These are phyloP conservation scores for Zymoseptoria brevis DNA, from an alignment of 2,329 filamentous ascomycete genomes.

Conservation along the genomic window DNA sequence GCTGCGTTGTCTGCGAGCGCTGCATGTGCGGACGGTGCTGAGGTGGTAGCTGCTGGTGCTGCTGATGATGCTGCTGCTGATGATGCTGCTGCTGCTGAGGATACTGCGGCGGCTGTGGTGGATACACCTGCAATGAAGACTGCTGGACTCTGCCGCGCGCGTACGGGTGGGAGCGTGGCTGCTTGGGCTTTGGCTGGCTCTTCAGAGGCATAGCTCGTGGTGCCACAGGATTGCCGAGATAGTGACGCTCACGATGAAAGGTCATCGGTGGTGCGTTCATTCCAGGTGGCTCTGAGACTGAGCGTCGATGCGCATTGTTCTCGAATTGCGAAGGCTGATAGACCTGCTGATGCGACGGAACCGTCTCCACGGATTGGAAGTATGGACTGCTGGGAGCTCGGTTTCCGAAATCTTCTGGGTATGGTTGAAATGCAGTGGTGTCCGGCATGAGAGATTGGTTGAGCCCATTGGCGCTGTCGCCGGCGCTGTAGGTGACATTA, in stretches of 20 bases:
- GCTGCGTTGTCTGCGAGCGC: conserved; percentile 9
- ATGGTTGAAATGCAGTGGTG: conserved; percentile 8
- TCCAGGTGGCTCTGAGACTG: conserved; percentile 21
- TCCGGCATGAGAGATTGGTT: conserved; percentile 10
- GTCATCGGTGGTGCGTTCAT: conserved; percentile 9
- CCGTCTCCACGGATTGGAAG: conserved; percentile 18
- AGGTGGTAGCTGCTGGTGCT: background rate
- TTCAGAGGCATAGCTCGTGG: conserved; percentile 7
- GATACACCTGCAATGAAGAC: background rate
- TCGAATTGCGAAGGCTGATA: background rate
- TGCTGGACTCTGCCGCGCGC: conserved; percentile 4
- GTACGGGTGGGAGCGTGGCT: conserved; percentile 10
- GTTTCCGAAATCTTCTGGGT: conserved; percentile 8
- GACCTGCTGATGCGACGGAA: conserved; percentile 8
- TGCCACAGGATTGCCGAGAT: conserved; percentile 10
- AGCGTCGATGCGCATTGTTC: conserved; percentile 16
- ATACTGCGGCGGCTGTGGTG: background rate
- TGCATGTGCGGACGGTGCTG: conserved; percentile 6
- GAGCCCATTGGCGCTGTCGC: conserved; percentile 6
- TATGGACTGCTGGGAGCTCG: conserved; percentile 11
- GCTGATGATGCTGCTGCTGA: background rate
- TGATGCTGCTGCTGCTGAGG: background rate
- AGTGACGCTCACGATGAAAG: conserved; percentile 20
- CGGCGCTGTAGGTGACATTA: background rate
- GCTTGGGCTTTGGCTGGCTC: conserved; percentile 9